Conservation (phyloP, 768 basidiomycete species). For the Boletus bicolor region DNA sequence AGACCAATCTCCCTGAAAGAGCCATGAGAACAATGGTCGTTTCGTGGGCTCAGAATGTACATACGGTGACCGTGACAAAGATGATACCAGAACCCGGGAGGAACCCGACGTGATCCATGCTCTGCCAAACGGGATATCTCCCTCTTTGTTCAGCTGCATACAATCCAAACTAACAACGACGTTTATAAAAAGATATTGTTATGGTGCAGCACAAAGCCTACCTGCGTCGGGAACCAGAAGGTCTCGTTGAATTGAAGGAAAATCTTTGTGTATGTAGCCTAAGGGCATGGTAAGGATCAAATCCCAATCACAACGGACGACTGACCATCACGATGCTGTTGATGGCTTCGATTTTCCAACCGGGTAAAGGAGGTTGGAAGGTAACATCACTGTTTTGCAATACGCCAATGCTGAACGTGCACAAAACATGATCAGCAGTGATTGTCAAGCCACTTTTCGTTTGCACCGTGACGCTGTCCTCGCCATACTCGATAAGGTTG, state of each 20-base stretch:
- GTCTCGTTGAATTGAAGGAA: conserved; percentile 59
- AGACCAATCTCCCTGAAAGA: conserved; percentile 54
- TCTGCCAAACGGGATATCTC: conserved; percentile 66
- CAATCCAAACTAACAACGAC: conserved; percentile 35
- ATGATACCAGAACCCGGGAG: conserved; percentile 56
- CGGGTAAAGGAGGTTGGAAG: conserved; percentile 54
- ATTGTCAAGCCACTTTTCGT: conserved; percentile 43
- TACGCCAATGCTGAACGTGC: conserved; percentile 70
- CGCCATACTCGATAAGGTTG: conserved; percentile 42
- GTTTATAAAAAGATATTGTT: neutral
- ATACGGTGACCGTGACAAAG: conserved; percentile 28
- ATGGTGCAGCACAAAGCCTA: neutral
- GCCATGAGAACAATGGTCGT: neutral
- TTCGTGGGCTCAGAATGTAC: neutral
- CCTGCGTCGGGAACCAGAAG: conserved; percentile 56
- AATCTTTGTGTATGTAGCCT: conserved; percentile 65
- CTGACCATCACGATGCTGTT: conserved; percentile 57
- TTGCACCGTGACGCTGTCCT: conserved; percentile 45
- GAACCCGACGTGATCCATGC: conserved; percentile 53
- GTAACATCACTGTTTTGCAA: conserved; percentile 59
- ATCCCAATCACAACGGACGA: neutral
- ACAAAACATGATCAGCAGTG: conserved; percentile 55
- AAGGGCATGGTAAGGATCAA: neutral
- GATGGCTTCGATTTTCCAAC: conserved; percentile 64
- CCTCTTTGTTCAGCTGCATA: conserved; percentile 59